Base-by-base conservation (phyloP, 257 asterid species). In the Misopates orontium region DNA sequence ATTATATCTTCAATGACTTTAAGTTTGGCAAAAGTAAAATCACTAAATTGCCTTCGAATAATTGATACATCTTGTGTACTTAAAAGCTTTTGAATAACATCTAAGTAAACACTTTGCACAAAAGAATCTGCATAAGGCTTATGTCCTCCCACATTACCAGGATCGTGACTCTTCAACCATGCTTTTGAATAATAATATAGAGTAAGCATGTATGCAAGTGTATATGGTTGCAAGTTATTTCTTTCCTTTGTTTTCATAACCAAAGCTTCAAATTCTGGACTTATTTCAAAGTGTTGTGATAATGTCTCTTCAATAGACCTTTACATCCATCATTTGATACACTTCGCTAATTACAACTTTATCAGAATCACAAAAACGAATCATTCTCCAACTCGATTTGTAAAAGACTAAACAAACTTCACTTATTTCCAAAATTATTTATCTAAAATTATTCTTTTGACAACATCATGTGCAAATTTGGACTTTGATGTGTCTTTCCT, bases 341-440 rank as follows among this genome's bases (percentile, higher is more conserved):
- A 66, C 45, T n/a, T 66, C 71, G 22, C 62, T 40, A 1, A 40
- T 66, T 8, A 41, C 39, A 21, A 63, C 63, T 40, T 22, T 16
- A 23, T 66, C 28, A 16, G 63, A 54, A 53, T 66, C 42, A 55
- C 62, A 66, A 54, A 14, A 66, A 15, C 32, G 63, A 22, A 66
- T 40, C 55, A 66, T 45, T 15, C 15, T 23, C 20, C 20, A 57
- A 66, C 53, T 66, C 0, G 63, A 63, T n/a, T 52, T 3, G 40
- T 16, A 31, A 66, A 54, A 40, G 49, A 14, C 20, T 39, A 17
- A 12, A 55, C 28, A 40, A 15, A 22, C 25, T 66, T 57, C 19
- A 66, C 8, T 24, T 66, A 54, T 5, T 23, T 52, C 70, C 62
- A 39, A 19, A 66, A 52, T 10, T 36, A 17, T 7, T 66, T 53